Evolutionary conservation across 495 filamentous ascomycete species (phyloP).

Genomic region (Aeminium ludgeri): DNA sequence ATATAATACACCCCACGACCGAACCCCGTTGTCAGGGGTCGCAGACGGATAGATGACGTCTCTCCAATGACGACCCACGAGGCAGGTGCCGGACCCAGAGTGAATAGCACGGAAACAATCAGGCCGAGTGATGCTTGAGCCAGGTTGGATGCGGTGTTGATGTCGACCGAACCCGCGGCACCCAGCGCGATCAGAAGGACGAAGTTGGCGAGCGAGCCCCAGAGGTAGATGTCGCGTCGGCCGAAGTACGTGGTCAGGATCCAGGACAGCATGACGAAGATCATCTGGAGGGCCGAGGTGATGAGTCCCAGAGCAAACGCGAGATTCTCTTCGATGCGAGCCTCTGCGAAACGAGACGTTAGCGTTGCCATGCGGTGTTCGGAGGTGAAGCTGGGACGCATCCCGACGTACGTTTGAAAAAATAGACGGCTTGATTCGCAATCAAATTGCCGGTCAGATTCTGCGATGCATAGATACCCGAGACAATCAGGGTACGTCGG

Average conservation of each 20-base stretch:
- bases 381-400: no score
- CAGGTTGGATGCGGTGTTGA: constrained; percentile 21
- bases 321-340: constrained; percentile 31
- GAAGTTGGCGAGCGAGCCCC: constrained; percentile 32
- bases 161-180: constrained; percentile 30
- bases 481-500: constrained; percentile 42
- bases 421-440: constrained; percentile 27
- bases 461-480: constrained; percentile 18
- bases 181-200: constrained; percentile 30
- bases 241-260: constrained; percentile 33
- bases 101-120: constrained; percentile 39
- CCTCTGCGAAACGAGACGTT: constrained; percentile 19
- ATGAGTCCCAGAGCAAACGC: constrained; percentile 38
- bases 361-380: no score
- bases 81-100: constrained; percentile 34
- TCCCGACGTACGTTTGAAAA: constrained; percentile 25
- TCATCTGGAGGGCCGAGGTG: constrained; percentile 33
- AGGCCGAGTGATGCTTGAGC: constrained; percentile 38
- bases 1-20: constrained; percentile 37
- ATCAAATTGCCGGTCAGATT: constrained; percentile 22
- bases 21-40: constrained; percentile 39
- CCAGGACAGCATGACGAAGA: constrained; percentile 39
- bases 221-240: constrained; percentile 38
- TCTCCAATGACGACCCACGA: constrained; percentile 43
- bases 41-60: constrained; percentile 39